Evolutionary conservation across 495 filamentous ascomycete genomes (phyloP).

Genomic region (Penicillium riverlandense): DNA sequence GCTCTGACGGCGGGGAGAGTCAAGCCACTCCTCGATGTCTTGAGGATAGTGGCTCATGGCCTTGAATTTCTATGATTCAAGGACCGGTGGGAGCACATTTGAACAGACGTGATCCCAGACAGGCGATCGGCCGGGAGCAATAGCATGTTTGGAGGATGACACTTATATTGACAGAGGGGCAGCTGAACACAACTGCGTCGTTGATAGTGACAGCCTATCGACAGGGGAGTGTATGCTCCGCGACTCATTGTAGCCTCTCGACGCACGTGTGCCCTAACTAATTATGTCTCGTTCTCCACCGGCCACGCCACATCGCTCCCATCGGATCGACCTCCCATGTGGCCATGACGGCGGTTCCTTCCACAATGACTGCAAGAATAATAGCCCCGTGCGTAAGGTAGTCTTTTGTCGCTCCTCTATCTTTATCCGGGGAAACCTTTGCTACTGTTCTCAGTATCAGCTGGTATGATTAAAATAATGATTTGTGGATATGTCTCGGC

Average conservation of each 20-base stretch:
- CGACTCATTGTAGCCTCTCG: too few species aligned
- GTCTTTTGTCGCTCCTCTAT: too few species aligned
- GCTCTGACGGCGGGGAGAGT: slow-evolving; percentile 26
- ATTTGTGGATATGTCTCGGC: not conserved
- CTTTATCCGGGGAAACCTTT: slow-evolving; percentile 1
- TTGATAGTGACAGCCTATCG: not conserved
- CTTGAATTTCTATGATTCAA: not conserved
- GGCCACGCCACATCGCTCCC: slow-evolving; percentile 3
- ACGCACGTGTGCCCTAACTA: too few species aligned
- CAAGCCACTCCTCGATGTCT: slow-evolving; percentile 31
- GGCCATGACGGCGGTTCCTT: not conserved
- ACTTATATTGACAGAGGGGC: not conserved
- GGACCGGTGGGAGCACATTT: too few species aligned
- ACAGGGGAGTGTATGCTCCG: too few species aligned
- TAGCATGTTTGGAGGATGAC: slow-evolving; percentile 1
- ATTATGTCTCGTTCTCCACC: too few species aligned
- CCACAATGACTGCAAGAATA: too few species aligned
- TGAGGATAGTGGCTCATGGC: slow-evolving; percentile 21
- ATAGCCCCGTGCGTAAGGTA: too few species aligned
- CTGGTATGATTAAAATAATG: not conserved
- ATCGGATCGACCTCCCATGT: slow-evolving; percentile 16
- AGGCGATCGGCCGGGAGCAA: slow-evolving; percentile 12
- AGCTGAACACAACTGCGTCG: not conserved
- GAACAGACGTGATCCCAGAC: not conserved
- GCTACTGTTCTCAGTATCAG: not conserved